These are phyloP conservation scores for Circinella minor DNA, from an alignment of 371 early-diverging fungal genomes.

Conservation along the genomic window DNA sequence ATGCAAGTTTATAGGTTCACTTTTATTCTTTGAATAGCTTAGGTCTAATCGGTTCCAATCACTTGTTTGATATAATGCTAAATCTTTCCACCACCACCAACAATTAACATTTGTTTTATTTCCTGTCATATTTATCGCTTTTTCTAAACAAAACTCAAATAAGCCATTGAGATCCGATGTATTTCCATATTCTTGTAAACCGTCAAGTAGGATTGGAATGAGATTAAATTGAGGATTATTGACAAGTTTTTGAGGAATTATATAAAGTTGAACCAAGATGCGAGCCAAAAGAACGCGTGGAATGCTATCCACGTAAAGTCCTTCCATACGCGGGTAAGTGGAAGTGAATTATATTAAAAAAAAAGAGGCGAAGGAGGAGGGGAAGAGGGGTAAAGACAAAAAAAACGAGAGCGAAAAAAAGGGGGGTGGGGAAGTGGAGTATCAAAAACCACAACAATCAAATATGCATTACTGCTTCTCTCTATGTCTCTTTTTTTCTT, in stretches of 20 bases:
- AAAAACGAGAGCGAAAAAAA: neutral
- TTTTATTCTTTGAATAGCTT: neutral
- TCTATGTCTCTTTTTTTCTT: too few relatives aligned
- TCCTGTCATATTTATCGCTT: slow-evolving; percentile 9
- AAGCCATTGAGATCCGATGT: slow-evolving; percentile 40
- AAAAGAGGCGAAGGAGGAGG: neutral
- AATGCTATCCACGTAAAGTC: slow-evolving; percentile 33
- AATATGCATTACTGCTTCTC: too few relatives aligned
- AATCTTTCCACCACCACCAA: slow-evolving; percentile 25
- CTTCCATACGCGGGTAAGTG: slow-evolving; percentile 28
- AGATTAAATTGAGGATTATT: slow-evolving; percentile 21
- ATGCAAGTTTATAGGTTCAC: slow-evolving; percentile 22
- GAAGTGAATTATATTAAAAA: too few relatives aligned
- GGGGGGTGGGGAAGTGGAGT: neutral
- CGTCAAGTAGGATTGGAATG: slow-evolving; percentile 27
- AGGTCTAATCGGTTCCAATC: slow-evolving; percentile 30
- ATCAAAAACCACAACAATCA: too few relatives aligned
- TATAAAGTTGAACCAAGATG: slow-evolving; percentile 37
- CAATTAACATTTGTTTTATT: neutral
- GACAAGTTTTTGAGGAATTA: slow-evolving; percentile 24
- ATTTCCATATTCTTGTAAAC: slow-evolving; percentile 35
- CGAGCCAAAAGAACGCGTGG: slow-evolving; percentile 37
- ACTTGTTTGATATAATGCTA: slow-evolving; percentile 2
- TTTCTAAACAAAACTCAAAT: slow-evolving; percentile 31
- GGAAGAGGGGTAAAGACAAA: too few relatives aligned